Conservation (phyloP, 495 filamentous ascomycete genomes). For the Xylaria nigripes region DNA sequence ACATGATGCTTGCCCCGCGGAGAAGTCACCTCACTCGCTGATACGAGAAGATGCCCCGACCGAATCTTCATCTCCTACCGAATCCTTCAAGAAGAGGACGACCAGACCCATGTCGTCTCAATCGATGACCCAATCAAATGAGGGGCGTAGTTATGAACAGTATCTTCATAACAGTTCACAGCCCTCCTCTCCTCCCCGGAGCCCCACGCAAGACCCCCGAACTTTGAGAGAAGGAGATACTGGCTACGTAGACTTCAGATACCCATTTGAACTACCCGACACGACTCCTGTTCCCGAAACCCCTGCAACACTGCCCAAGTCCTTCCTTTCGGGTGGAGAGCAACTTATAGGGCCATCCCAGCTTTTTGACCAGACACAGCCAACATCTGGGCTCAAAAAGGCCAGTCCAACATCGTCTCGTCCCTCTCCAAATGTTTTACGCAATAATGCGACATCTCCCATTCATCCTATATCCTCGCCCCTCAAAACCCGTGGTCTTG, state of each 20-base stretch:
- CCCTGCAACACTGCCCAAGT: slow-evolving; percentile 31
- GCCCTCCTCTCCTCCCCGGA: slow-evolving; percentile 14
- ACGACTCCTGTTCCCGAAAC: slow-evolving; percentile 29
- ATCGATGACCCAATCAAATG: slow-evolving; percentile 37
- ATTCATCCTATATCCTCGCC: slow-evolving; percentile 32
- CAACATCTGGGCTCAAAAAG: slow-evolving; percentile 33
- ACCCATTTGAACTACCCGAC: slow-evolving; percentile 17
- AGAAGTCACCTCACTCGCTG: slow-evolving; percentile 5
- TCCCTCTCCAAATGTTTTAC: slow-evolving; percentile 36
- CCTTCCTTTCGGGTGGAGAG: slow-evolving; percentile 29
- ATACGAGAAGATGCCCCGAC: slow-evolving; percentile 11
- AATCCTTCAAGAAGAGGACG: slow-evolving; percentile 8
- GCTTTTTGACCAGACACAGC: slow-evolving; percentile 39
- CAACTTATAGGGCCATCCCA: slow-evolving; percentile 36
- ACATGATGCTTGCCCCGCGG: slow-evolving; percentile 5
- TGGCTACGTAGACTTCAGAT: slow-evolving; percentile 28
- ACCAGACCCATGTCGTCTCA: slow-evolving; percentile 25
- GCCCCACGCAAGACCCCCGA: slow-evolving; percentile 15
- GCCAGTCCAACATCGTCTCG: slow-evolving; percentile 43
- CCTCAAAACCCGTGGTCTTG: slow-evolving; percentile 23
- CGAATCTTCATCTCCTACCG: neutral
- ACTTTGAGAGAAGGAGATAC: slow-evolving; percentile 30
- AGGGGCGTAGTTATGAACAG: slow-evolving; percentile 37
- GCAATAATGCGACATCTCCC: slow-evolving; percentile 30
- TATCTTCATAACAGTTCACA: slow-evolving; percentile 18